Evolutionary conservation across 2,329 filamentous ascomycete genomes (phyloP).

Genomic region (Dactylellina leptospora): DNA sequence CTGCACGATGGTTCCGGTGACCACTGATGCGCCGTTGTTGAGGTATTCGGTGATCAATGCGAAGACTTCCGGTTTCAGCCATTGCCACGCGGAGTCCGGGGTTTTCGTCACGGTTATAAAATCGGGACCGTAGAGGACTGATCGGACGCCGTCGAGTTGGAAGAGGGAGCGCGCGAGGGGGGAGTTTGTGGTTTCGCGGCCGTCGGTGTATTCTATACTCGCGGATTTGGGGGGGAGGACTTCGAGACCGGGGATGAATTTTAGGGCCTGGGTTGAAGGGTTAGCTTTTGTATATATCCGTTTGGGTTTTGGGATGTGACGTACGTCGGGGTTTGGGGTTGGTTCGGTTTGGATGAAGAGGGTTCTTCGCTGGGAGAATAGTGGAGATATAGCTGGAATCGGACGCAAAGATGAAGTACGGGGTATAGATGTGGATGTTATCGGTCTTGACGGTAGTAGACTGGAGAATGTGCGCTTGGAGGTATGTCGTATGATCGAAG

Average conservation of each 20-base stretch:
- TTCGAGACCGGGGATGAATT: slow-evolving; percentile 90
- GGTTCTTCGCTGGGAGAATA: slow-evolving; percentile 12
- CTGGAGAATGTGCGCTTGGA: slow-evolving; percentile 23
- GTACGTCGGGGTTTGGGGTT: slow-evolving; percentile 87
- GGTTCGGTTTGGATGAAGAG: slow-evolving; percentile 98
- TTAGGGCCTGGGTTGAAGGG: slow-evolving; percentile 69
- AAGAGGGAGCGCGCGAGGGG: slow-evolving; percentile 89
- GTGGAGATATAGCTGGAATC: not conserved
- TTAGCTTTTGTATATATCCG: slow-evolving; percentile 31
- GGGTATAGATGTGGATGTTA: slow-evolving; percentile 4
- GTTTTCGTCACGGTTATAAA: slow-evolving; percentile 98
- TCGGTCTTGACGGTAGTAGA: slow-evolving; percentile 3
- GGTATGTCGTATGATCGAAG: slow-evolving; percentile 12
- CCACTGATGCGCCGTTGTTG: slow-evolving; percentile 81
- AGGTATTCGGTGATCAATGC: slow-evolving; percentile 92
- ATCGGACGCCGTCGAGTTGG: slow-evolving; percentile 92
- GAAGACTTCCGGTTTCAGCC: slow-evolving; percentile 95
- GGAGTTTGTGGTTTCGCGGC: slow-evolving; percentile 88
- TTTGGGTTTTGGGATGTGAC: not conserved
- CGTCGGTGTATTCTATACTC: slow-evolving; percentile 90
- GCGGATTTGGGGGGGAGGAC: slow-evolving; percentile 79
- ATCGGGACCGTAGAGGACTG: slow-evolving; percentile 91
- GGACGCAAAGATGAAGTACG: not conserved
- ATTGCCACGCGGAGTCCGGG: slow-evolving; percentile 86
- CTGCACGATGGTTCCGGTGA: slow-evolving; percentile 66